These are phyloP conservation scores for Pyrenophora graminea DNA, from an alignment of 2,329 filamentous ascomycete genomes.

Conservation along the genomic window DNA sequence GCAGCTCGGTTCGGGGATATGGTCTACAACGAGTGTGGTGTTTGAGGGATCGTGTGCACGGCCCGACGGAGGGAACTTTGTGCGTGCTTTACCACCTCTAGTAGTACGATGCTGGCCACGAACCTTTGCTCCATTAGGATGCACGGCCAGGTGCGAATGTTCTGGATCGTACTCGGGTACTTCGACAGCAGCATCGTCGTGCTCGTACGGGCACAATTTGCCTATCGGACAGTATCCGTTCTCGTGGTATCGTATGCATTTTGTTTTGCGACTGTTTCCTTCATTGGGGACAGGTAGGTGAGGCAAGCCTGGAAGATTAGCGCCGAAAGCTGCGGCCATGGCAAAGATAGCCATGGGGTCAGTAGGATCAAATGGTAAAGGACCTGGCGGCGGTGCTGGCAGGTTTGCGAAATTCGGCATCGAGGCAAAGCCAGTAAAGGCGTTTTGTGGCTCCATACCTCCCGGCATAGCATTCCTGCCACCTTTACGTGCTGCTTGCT, in stretches of 20 bases:
- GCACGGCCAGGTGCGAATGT: constrained; percentile 51
- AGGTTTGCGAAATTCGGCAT: constrained; percentile 28
- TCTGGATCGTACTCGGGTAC: constrained; percentile 62
- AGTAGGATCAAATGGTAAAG: constrained; percentile 61
- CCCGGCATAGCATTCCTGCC: constrained; percentile 17
- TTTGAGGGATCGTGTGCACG: constrained; percentile 66
- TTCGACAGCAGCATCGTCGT: constrained; percentile 53
- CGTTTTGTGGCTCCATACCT: constrained; percentile 12
- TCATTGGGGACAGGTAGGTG: constrained; percentile 37
- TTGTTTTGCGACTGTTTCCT: constrained; percentile 43
- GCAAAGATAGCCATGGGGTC: constrained; percentile 66
- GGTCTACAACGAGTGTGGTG: constrained; percentile 74
- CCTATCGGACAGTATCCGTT: constrained; percentile 74
- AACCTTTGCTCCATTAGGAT: constrained; percentile 6
- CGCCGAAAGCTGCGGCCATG: constrained; percentile 58
- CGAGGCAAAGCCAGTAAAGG: constrained; percentile 10
- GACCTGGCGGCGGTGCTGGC: constrained; percentile 51
- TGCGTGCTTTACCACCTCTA: constrained; percentile 39
- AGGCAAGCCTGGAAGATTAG: constrained; percentile 49
- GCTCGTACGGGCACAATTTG: constrained; percentile 69
- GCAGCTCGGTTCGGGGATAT: constrained; percentile 74
- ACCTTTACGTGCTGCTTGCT: constrained; percentile 64
- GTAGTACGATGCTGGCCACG: constrained; percentile 25
- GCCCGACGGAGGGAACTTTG: constrained; percentile 67
- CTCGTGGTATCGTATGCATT: constrained; percentile 72